These are phyloP conservation scores for Lathyrus tuberosus DNA, from an alignment of 306 rosid genomes.

Conservation along the genomic window DNA sequence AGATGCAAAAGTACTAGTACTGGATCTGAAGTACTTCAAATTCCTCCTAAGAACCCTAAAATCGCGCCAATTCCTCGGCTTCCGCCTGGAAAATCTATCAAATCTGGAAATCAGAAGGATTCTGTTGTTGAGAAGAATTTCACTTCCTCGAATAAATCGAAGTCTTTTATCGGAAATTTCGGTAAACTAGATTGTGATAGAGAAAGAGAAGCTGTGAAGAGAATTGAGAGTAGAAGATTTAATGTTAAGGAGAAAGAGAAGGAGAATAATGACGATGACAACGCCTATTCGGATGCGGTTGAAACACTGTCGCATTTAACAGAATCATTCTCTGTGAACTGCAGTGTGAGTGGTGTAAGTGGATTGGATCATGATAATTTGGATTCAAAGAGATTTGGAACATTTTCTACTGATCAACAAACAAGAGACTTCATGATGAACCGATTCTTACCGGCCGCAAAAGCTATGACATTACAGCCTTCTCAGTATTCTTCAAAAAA, in stretches of 20 bases:
- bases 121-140: slow-evolving; percentile 32
- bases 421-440: slow-evolving; percentile 89
- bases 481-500: slow-evolving; percentile 67
- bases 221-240: slow-evolving; percentile 41
- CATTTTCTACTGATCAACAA: slow-evolving; percentile 66
- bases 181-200: slow-evolving; percentile 40
- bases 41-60: slow-evolving; percentile 40
- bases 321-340: slow-evolving; percentile 70
- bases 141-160: slow-evolving; percentile 37
- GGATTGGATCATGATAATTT: slow-evolving; percentile 57
- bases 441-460: slow-evolving; percentile 95
- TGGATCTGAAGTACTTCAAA: slow-evolving; percentile 43
- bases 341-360: slow-evolving; percentile 70
- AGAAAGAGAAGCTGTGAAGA: slow-evolving; percentile 34
- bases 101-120: slow-evolving; percentile 46
- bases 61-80: slow-evolving; percentile 65
- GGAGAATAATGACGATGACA: slow-evolving; percentile 38
- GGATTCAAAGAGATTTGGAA: slow-evolving; percentile 51
- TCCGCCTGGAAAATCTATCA: slow-evolving; percentile 60
- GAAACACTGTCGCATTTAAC: slow-evolving; percentile 56
- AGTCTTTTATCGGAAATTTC: slow-evolving; percentile 38
- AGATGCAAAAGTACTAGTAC: slow-evolving; percentile 54
- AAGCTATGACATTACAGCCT: slow-evolving; percentile 82
- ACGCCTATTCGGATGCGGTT: slow-evolving; percentile 73
- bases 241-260: slow-evolving; percentile 38